A percentile compares a stretch with the other conserved stretches of the same genome.
These are phyloP conservation scores for Colletotrichum tropicicola DNA, from an alignment of 2,329 filamentous ascomycete species.

Conservation along the genomic window DNA sequence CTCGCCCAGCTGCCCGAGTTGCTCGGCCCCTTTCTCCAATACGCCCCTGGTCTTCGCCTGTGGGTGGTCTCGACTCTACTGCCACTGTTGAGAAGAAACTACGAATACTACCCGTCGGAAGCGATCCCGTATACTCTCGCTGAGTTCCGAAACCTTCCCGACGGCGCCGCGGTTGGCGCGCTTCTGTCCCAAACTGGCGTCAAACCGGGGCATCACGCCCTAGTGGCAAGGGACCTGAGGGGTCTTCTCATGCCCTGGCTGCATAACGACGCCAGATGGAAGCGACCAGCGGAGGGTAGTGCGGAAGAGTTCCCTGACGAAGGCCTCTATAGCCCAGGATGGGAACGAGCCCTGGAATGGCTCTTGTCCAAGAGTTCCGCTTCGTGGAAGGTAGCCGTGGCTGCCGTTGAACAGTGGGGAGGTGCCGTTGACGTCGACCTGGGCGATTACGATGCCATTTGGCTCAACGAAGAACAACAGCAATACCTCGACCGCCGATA, in stretches of 20 bases:
- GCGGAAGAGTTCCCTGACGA: conserved; percentile 31
- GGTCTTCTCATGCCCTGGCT: conserved; percentile 79
- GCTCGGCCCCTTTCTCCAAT: conserved; percentile 72
- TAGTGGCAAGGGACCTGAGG: conserved; percentile 71
- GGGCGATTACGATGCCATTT: conserved; percentile 64
- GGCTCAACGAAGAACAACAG: conserved; percentile 69
- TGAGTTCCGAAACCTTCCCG: conserved; percentile 70
- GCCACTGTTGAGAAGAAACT: conserved; percentile 73
- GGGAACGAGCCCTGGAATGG: conserved; percentile 77
- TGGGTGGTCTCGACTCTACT: conserved; percentile 77
- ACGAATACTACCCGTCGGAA: conserved; percentile 72
- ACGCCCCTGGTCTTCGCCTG: conserved; percentile 66
- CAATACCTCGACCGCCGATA: conserved; percentile 70
- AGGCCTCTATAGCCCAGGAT: conserved; percentile 62
- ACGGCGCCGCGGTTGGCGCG: conserved; percentile 65
- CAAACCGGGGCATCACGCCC: conserved; percentile 45
- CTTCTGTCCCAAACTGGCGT: conserved; percentile 67
- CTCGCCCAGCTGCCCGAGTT: conserved; percentile 74
- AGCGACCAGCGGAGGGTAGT: not conserved
- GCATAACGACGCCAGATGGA: conserved; percentile 70
- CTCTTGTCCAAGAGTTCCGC: conserved; percentile 66
- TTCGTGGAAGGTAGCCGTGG: conserved; percentile 70
- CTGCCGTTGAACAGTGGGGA: conserved; percentile 75
- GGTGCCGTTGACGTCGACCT: conserved; percentile 77
- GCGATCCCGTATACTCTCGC: conserved; percentile 62